A percentile compares a stretch with the other conserved stretches of the same genome.
Conservation (phyloP, 108 stramenopile species). For the Stephanodiscus minutulus region DNA sequence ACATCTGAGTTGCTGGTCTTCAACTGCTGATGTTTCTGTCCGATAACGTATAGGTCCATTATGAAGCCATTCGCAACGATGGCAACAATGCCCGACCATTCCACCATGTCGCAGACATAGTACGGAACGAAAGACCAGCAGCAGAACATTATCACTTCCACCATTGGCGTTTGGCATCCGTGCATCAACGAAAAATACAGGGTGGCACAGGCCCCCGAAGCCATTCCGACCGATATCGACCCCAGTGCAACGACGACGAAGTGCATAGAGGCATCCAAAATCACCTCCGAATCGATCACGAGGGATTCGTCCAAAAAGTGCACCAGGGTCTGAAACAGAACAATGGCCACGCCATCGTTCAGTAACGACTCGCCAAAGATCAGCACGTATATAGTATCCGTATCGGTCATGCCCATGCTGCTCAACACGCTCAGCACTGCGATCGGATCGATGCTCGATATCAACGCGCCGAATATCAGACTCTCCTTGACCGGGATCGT, state of each 20-base stretch:
- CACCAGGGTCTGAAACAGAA: conserved; percentile 80
- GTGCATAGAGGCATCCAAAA: conserved; percentile 69
- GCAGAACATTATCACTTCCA: conserved; percentile 61
- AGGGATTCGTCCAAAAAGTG: conserved; percentile 84
- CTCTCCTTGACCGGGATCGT: conserved; percentile 77
- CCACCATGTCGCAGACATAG: conserved; percentile 67
- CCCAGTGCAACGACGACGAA: conserved; percentile 82
- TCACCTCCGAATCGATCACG: conserved; percentile 63
- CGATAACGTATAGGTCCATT: conserved; percentile 86
- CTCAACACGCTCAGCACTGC: conserved; percentile 80
- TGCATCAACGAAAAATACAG: conserved; percentile 61
- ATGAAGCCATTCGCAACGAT: conserved; percentile 91
- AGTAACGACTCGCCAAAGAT: conserved; percentile 95
- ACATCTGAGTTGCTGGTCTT: conserved; percentile 22
- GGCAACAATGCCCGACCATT: conserved; percentile 91
- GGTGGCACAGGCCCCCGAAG: conserved; percentile 49
- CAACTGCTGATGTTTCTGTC: conserved; percentile 41
- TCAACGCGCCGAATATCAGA: conserved; percentile 86
- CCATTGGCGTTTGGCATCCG: conserved; percentile 46
- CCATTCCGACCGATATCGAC: conserved; percentile 56
- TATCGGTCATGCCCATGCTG: conserved; percentile 73
- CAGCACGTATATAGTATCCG: conserved; percentile 83
- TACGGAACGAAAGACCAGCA: conserved; percentile 66
- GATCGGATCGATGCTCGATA: conserved; percentile 90
- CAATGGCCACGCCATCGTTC: conserved; percentile 95